These are phyloP conservation scores for Triticum urartu DNA, from an alignment of 176 grass and related monocot genomes.

Conservation along the genomic window DNA sequence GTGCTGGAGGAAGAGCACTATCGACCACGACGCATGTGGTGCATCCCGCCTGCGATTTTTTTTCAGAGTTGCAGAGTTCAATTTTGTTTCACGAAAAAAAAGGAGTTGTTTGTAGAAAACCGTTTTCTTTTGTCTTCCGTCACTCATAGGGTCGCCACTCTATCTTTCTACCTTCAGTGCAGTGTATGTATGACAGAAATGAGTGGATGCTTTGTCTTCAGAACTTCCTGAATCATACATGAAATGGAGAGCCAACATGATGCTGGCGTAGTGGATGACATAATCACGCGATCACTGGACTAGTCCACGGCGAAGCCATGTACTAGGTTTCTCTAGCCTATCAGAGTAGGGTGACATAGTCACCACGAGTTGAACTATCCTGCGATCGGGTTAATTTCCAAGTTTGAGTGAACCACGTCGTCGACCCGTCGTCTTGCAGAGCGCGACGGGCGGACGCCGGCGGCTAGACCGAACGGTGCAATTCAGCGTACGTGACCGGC, in stretches of 20 bases:
- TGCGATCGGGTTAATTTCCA: not conserved
- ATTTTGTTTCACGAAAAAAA: not conserved
- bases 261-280: not conserved
- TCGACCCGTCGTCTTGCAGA: not conserved
- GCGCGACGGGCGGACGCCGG: not conserved
- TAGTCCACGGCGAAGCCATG: not conserved
- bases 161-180: not conserved
- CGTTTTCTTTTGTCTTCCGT: no score
- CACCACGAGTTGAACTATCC: not conserved
- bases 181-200: not conserved
- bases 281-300: not conserved
- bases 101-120: not conserved
- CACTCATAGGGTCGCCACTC: not conserved
- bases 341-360: not conserved
- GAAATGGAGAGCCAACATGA: not conserved
- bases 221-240: not conserved
- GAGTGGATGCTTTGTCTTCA: not conserved
- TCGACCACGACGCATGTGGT: no score
- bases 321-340: not conserved
- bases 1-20: not conserved
- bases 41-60: not conserved
- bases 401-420: constrained; percentile 15
- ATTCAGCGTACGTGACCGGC: not conserved
- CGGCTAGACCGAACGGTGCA: not conserved
- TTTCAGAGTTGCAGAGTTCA: not conserved